Conservation (phyloP, 306 rosid genomes). For the Acacia crassicarpa region DNA sequence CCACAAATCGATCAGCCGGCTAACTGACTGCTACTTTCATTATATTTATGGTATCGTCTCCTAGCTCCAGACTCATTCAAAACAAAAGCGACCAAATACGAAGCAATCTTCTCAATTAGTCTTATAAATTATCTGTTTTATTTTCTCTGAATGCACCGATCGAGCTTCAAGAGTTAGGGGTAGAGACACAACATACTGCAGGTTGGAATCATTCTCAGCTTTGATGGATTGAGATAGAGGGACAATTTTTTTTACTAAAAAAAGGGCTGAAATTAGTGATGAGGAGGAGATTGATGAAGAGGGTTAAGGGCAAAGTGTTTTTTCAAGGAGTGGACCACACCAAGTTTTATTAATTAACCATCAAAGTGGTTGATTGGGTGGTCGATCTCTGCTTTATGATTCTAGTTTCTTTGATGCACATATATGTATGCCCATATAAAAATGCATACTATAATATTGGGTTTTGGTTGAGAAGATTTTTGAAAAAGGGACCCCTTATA, state of each 20-base stretch:
- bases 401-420: slow-evolving; percentile 26
- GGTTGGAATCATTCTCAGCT: not conserved
- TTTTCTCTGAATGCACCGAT: not conserved
- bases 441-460: slow-evolving; percentile 42
- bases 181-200: not conserved
- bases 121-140: not conserved
- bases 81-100: not conserved
- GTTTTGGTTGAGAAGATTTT: slow-evolving; percentile 9
- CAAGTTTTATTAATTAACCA: not conserved
- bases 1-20: not conserved
- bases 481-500: slow-evolving; percentile 18
- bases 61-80: not conserved
- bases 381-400: slow-evolving; percentile 14
- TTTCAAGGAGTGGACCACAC: slow-evolving; percentile 23
- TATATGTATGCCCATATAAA: slow-evolving; percentile 1
- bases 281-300: not conserved
- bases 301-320: not conserved
- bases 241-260: not conserved
- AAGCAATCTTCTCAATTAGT: not conserved
- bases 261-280: not conserved
- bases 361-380: slow-evolving; percentile 32
- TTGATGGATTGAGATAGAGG: not conserved
- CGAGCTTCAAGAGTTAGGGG: not conserved
- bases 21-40: not conserved
- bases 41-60: not conserved